phyloP scores from a whole-genome alignment of 148 eudicot genomes.

The Talinum fruticosum region DNA sequence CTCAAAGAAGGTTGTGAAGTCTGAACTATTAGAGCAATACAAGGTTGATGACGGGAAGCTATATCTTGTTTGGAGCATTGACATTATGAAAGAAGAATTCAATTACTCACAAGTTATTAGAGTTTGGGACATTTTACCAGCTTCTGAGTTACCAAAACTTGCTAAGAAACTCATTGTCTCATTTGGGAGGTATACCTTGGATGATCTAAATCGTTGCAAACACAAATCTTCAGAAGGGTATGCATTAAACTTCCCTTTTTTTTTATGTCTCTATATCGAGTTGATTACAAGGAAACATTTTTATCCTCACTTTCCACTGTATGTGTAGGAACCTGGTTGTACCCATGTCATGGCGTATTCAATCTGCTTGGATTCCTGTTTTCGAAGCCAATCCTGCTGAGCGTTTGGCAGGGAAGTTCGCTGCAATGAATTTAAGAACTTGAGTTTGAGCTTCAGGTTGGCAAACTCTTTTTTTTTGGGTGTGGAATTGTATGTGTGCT shows the following conservation, averaged over 20 bases:
- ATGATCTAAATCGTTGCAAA: constrained; percentile 29
- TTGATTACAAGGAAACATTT: background rate
- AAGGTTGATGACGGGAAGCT: constrained; percentile 19
- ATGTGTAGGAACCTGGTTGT: constrained; percentile 15
- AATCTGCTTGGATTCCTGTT: background rate
- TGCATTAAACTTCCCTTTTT: background rate
- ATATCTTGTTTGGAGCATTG: constrained; percentile 35
- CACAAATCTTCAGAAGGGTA: constrained; percentile 38
- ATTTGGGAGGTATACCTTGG: constrained; percentile 28
- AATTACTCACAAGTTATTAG: constrained; percentile 35
- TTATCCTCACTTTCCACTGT: background rate
- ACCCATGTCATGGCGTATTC: constrained; percentile 19
- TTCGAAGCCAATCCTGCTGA: constrained; percentile 18
- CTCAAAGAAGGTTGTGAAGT: background rate
- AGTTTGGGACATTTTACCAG: constrained; percentile 36
- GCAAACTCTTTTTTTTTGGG: background rate
- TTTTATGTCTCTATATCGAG: background rate
- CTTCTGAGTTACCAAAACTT: constrained; percentile 20
- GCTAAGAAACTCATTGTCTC: constrained; percentile 19
- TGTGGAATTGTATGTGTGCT: too few relatives aligned
- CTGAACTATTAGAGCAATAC: constrained; percentile 18
- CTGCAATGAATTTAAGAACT: constrained; percentile 10
- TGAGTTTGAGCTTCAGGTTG: constrained; percentile 1
- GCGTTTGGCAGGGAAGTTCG: constrained; percentile 15
- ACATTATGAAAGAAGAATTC: constrained; percentile 27